These are phyloP conservation scores for Ustilago shanxiensis DNA, from an alignment of 1,284 basidiomycete species.

Conservation along the genomic window DNA sequence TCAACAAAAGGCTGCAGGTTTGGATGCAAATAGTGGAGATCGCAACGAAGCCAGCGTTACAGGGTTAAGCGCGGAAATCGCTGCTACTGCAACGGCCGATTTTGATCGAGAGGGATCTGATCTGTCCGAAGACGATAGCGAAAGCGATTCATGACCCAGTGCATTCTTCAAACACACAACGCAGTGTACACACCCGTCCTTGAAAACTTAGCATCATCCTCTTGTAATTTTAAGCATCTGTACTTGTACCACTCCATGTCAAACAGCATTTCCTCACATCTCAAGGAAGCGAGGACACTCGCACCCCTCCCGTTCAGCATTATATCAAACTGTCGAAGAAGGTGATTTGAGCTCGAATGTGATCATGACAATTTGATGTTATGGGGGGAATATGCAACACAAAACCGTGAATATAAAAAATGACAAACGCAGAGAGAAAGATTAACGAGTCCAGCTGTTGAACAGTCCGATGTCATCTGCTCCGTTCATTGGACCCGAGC, in stretches of 20 bases:
- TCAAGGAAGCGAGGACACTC: neutral
- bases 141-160: slow-evolving; percentile 12
- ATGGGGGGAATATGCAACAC: slow-evolving; percentile 5
- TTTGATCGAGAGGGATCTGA: slow-evolving; percentile 1
- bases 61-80: slow-evolving; percentile 38
- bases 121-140: slow-evolving; percentile 12
- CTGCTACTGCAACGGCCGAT: slow-evolving; percentile 37
- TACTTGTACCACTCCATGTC: neutral
- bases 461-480: slow-evolving; percentile 65
- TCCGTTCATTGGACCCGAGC: slow-evolving; percentile 68
- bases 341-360: no score
- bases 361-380: neutral
- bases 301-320: no score
- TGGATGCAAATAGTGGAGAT: slow-evolving; percentile 19
- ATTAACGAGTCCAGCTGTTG: slow-evolving; percentile 59
- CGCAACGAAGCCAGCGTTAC: slow-evolving; percentile 23
- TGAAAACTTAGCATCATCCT: neutral
- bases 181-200: neutral
- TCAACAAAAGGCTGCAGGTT: slow-evolving; percentile 37
- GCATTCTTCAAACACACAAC: neutral
- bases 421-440: neutral
- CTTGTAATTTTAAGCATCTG: neutral
- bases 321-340: no score
- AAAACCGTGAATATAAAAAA: neutral
- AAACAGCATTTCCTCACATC: neutral